Percentiles rank a stretch among this genome's conserved stretches.
These are phyloP conservation scores for Byssothecium circinans DNA, from an alignment of 2,329 filamentous ascomycete species.

Conservation along the genomic window DNA sequence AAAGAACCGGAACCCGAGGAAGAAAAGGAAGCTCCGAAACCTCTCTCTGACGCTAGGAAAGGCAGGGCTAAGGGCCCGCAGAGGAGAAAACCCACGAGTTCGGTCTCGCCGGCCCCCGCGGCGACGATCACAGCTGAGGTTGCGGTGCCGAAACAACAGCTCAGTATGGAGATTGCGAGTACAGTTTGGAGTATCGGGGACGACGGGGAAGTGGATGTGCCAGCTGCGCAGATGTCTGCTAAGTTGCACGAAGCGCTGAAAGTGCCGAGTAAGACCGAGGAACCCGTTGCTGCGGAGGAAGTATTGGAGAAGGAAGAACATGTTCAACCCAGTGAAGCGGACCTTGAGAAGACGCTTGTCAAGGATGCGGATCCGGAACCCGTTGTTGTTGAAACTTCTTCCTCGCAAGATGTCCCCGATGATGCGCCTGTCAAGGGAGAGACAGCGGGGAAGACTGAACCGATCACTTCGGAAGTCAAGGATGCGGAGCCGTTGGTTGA, in stretches of 20 bases:
- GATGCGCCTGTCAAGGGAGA: conserved; percentile 6
- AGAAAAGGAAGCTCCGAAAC: conserved; percentile 68
- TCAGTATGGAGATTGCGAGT: conserved; percentile 30
- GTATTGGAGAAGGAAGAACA: conserved; percentile 10
- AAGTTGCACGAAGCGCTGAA: conserved; percentile 28
- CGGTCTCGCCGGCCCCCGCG: conserved; percentile 61
- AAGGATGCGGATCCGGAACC: conserved; percentile 4
- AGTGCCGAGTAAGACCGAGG: conserved; percentile 6
- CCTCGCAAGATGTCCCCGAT: background rate
- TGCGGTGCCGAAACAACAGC: conserved; percentile 24
- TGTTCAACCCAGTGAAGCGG: conserved; percentile 7
- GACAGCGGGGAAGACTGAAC: conserved; percentile 8
- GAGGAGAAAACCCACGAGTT: conserved; percentile 66
- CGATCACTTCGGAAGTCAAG: conserved; percentile 1
- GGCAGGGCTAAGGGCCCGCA: conserved; percentile 85
- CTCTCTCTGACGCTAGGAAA: conserved; percentile 87
- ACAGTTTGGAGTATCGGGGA: conserved; percentile 42
- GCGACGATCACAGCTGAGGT: conserved; percentile 44
- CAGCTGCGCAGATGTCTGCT: conserved; percentile 33
- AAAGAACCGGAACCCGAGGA: conserved; percentile 62
- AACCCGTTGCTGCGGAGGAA: conserved; percentile 8
- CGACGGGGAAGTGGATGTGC: conserved; percentile 37
- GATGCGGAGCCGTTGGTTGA: conserved; percentile 8
- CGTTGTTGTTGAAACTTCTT: background rate
- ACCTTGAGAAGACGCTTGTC: conserved; percentile 6